Percentiles rank a stretch among this genome's conserved stretches.
Evolutionary conservation across 2,329 filamentous ascomycete species (phyloP).

Genomic region (Cadophora gregata): DNA sequence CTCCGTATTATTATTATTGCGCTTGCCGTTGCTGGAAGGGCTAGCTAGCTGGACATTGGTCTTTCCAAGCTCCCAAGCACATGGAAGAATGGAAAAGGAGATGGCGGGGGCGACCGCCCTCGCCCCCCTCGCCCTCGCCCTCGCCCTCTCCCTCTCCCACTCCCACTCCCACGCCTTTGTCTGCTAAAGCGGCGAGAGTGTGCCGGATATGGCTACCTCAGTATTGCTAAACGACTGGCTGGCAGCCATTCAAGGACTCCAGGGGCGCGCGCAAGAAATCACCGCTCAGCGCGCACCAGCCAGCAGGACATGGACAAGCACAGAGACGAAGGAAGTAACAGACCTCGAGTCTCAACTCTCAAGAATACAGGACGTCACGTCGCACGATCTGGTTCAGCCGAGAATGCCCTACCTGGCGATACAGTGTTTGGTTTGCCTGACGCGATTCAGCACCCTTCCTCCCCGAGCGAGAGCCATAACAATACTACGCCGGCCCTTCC

Average conservation of each 20-base stretch:
- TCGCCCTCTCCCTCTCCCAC: background rate
- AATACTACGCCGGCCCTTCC: conserved; percentile 1
- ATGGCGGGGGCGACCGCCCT: conserved; percentile 25
- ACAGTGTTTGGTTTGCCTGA: too few relatives aligned
- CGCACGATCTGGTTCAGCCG: background rate
- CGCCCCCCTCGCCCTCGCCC: too few relatives aligned
- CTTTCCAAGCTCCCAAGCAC: background rate
- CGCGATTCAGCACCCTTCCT: background rate
- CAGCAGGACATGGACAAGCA: background rate
- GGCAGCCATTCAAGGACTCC: background rate
- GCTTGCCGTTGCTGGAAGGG: too few relatives aligned
- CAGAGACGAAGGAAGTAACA: background rate
- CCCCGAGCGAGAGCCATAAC: background rate
- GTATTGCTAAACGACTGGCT: conserved; percentile 15
- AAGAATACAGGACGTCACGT: background rate
- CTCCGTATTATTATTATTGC: too few relatives aligned
- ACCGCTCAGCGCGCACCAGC: background rate
- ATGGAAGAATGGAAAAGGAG: conserved; percentile 27
- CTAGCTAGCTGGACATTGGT: too few relatives aligned
- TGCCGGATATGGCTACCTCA: conserved; percentile 12
- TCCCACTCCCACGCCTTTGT: background rate
- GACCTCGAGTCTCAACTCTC: too few relatives aligned
- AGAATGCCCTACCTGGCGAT: background rate
- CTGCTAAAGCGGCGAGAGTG: conserved; percentile 12
- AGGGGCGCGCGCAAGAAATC: background rate